Evolutionary conservation across 345 rosid genomes (phyloP), one percentile per base, ranked within the genome.

Genomic region (Murraya paniculata): DNA sequence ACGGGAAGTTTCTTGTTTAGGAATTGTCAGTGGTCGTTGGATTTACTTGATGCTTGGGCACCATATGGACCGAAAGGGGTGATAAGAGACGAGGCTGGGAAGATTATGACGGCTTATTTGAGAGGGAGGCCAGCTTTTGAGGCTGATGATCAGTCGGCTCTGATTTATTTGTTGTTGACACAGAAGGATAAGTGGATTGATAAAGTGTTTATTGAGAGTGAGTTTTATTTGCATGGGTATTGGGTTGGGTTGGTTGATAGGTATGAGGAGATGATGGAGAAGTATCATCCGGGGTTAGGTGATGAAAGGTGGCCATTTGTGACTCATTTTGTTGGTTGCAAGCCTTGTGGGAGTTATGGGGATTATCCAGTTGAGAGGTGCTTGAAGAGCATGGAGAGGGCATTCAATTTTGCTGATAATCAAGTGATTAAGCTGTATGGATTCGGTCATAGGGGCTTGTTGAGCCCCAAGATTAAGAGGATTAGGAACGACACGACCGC

Each of bases 221-320:
- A 94, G 75, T 93, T 92, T 59, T 95, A 92, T 81, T 85, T 95
- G 86, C 98, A 95, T 18, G 98, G 98, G 31, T 95, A 91, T 78
- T 95, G 98, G 96, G 94, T 90, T 16, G 99, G 98, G 4, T 83
- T 95, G 84, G 98, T 92, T 62, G 98, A 93, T 83, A 84, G 80
- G 84, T 95, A 95, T 1, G 99, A 95, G 88, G 99, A 95, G 87
- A 93, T 95, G 96, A 86, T 93, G 16, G 97, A 92, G 77, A 95
- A 95, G 91, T 91, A 95, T 56, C 97, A 93, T 84, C 96, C 98
- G 0, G 98, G 99, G 0, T 80, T 92, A 80, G 99, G 99, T 19
- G 98, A 95, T 39, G 98, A 93, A 79, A 92, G 99, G 84, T 93
- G 99, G 97, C 99, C 99, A 0, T 93, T 95, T 73, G 92, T 95